Conservation (phyloP, 2,329 filamentous ascomycete species). For the Nectriaceae sp. region DNA sequence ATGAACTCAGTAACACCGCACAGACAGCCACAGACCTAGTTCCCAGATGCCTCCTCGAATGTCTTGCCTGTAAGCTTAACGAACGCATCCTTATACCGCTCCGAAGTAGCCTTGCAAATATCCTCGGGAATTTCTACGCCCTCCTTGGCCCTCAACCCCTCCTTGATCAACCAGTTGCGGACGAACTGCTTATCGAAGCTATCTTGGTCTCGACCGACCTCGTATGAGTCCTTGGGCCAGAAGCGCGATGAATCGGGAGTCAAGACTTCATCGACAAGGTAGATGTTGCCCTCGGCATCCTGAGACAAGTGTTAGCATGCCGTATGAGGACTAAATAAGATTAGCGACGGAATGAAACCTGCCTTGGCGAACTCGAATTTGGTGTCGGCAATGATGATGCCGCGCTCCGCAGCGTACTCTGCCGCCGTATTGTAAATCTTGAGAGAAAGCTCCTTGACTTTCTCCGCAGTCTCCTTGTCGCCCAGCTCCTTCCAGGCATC, state of each 20-base stretch:
- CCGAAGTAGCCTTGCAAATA: constrained; percentile 66
- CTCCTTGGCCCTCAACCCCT: constrained; percentile 55
- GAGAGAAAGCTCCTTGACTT: constrained; percentile 29
- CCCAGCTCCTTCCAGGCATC: constrained; percentile 49
- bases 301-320: too few species aligned
- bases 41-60: constrained; percentile 38
- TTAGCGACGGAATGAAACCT: not conserved
- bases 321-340: constrained; percentile 1
- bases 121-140: constrained; percentile 66
- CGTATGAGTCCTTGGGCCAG: constrained; percentile 69
- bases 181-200: constrained; percentile 88
- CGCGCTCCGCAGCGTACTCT: constrained; percentile 20
- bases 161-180: constrained; percentile 74
- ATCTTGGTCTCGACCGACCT: constrained; percentile 71
- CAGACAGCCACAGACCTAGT: too few species aligned
- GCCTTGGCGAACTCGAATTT: constrained; percentile 27
- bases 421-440: constrained; percentile 28
- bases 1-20: too few species aligned
- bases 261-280: constrained; percentile 28
- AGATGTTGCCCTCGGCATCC: constrained; percentile 29
- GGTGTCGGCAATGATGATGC: constrained; percentile 24
- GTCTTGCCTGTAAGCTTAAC: constrained; percentile 62
- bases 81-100: constrained; percentile 77
- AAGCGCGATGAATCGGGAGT: constrained; percentile 71
- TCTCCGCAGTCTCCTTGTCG: constrained; percentile 28